Evolutionary conservation across 805 yeast genomes (phyloP).

Genomic region (Candida easanensis): DNA sequence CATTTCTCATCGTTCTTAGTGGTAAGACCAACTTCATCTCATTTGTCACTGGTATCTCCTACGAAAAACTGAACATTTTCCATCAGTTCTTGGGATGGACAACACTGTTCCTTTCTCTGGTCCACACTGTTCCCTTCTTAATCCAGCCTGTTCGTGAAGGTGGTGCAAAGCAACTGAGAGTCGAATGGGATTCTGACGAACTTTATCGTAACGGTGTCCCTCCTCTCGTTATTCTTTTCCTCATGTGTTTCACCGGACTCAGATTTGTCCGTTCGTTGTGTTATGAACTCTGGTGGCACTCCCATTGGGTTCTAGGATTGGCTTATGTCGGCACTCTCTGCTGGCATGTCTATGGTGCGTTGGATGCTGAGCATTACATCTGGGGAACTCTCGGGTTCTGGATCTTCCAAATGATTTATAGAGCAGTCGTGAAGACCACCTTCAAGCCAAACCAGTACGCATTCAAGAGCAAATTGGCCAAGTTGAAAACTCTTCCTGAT

Average conservation of each 20-base stretch:
- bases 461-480: slow-evolving; percentile 37
- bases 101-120: slow-evolving; percentile 42
- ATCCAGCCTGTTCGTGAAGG: slow-evolving; percentile 36
- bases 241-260: slow-evolving; percentile 43
- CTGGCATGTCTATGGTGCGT: slow-evolving; percentile 38
- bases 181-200: no score
- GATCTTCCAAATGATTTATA: slow-evolving; percentile 45
- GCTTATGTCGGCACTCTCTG: slow-evolving; percentile 46
- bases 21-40: slow-evolving; percentile 53
- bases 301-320: slow-evolving; percentile 52
- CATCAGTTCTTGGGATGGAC: slow-evolving; percentile 43
- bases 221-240: slow-evolving; percentile 41
- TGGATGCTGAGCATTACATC: slow-evolving; percentile 41
- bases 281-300: slow-evolving; percentile 49
- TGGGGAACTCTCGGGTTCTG: slow-evolving; percentile 52
- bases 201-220: slow-evolving; percentile 49
- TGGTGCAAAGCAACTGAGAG: slow-evolving; percentile 21
- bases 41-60: slow-evolving; percentile 48
- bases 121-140: slow-evolving; percentile 51
- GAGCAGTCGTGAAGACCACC: slow-evolving; percentile 43
- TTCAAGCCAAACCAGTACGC: slow-evolving; percentile 42
- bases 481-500: slow-evolving; percentile 24
- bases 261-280: slow-evolving; percentile 35
- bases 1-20: slow-evolving; percentile 46
- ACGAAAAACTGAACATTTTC: slow-evolving; percentile 50